Conservation (phyloP, 2,329 filamentous ascomycete genomes). For the Pseudocercospora crystallina region DNA sequence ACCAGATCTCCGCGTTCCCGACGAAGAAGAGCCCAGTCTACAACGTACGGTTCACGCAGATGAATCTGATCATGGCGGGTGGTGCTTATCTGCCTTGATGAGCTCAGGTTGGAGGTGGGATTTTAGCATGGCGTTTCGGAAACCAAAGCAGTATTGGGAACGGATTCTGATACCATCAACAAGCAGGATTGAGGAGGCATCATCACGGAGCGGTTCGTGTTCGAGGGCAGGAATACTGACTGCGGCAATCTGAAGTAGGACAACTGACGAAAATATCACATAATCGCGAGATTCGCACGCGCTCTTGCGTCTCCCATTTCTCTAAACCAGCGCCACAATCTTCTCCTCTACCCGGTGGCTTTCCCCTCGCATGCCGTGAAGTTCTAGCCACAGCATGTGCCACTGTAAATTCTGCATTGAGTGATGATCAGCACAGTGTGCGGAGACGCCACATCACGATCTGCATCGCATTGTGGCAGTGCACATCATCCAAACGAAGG, state of each 20-base stretch:
- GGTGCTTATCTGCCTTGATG: constrained; percentile 62
- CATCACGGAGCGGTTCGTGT: too few species aligned
- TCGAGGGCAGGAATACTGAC: too few species aligned
- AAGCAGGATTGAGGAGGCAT: background rate
- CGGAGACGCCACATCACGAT: constrained; percentile 1
- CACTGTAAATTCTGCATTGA: too few species aligned
- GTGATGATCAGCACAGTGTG: too few species aligned
- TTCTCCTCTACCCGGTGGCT: too few species aligned
- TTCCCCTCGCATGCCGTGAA: too few species aligned
- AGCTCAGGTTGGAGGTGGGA: background rate
- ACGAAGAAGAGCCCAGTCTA: constrained; percentile 96
- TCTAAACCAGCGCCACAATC: too few species aligned
- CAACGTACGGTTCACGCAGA: constrained; percentile 88
- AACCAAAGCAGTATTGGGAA: constrained; percentile 2
- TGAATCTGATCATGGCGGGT: constrained; percentile 89
- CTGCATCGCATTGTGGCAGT: background rate
- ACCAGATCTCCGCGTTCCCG: constrained; percentile 91
- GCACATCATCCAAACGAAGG: background rate
- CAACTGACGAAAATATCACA: too few species aligned
- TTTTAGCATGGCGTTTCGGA: constrained; percentile 20
- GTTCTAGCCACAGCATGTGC: too few species aligned
- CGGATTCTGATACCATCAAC: constrained; percentile 11
- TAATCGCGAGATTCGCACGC: too few species aligned
- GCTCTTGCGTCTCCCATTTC: too few species aligned
- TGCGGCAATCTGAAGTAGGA: too few species aligned